Conservation (phyloP, 2,329 filamentous ascomycete species). For the Erysiphe pulchra region DNA sequence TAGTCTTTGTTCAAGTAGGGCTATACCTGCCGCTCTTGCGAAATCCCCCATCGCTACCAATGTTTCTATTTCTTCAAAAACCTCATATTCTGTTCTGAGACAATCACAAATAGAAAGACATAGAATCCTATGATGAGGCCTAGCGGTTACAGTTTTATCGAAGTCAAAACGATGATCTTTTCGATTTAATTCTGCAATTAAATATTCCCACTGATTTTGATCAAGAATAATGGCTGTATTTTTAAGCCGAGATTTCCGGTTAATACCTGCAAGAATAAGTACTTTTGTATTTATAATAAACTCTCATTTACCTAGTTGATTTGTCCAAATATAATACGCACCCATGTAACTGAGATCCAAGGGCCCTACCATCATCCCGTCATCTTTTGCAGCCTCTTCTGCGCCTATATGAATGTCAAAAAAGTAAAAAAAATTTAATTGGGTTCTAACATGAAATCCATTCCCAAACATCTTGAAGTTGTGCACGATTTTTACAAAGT, state of each 20-base stretch:
- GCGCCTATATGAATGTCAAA: constrained; percentile 18
- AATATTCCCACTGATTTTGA: constrained; percentile 28
- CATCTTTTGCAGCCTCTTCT: constrained; percentile 34
- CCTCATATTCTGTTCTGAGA: constrained; percentile 27
- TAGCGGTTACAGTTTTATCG: constrained; percentile 34
- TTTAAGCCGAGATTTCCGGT: constrained; percentile 21
- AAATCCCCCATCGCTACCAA: constrained; percentile 25
- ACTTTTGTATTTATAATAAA: neutral
- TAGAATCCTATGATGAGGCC: constrained; percentile 44
- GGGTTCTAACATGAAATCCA: constrained; percentile 34
- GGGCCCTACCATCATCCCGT: constrained; percentile 42
- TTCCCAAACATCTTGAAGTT: constrained; percentile 57
- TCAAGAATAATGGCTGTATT: constrained; percentile 20
- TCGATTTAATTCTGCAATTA: constrained; percentile 36
- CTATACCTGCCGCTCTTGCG: constrained; percentile 53
- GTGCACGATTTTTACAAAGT: constrained; percentile 45
- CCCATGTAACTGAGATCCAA: constrained; percentile 57
- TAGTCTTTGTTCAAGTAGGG: constrained; percentile 46
- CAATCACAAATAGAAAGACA: constrained; percentile 53
- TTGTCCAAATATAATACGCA: constrained; percentile 45
- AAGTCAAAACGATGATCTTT: constrained; percentile 35
- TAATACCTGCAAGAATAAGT: constrained; percentile 17
- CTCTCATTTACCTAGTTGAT: constrained; percentile 29
- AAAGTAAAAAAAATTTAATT: neutral
- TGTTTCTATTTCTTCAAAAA: constrained; percentile 19